Evolutionary conservation across 768 basidiomycete genomes (phyloP).

Genomic region (Amanita subjunquillea): DNA sequence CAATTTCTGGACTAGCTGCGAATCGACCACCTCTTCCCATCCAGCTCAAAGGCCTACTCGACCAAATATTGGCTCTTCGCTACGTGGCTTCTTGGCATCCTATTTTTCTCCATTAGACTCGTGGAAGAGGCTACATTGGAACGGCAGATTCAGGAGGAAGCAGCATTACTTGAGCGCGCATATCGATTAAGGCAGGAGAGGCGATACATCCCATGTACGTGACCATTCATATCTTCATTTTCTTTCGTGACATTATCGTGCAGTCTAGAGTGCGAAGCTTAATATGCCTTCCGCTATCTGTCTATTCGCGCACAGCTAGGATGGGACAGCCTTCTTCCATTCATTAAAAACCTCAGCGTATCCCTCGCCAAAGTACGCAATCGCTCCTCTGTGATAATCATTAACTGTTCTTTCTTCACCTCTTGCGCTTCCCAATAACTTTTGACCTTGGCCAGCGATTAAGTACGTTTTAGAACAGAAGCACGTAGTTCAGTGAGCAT

Average conservation of each 20-base stretch:
- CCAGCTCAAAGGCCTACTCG: slow-evolving; percentile 56
- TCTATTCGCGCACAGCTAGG: too few relatives aligned
- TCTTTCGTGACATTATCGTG: too few relatives aligned
- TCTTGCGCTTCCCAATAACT: slow-evolving; percentile 68
- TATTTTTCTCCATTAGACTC: slow-evolving; percentile 46
- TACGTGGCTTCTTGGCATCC: slow-evolving; percentile 49
- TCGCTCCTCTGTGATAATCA: slow-evolving; percentile 56
- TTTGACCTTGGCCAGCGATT: slow-evolving; percentile 43
- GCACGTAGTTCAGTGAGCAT: slow-evolving; percentile 11
- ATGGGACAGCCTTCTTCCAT: slow-evolving; percentile 91
- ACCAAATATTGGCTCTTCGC: slow-evolving; percentile 36
- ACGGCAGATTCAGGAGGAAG: slow-evolving; percentile 25
- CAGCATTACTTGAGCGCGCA: slow-evolving; percentile 10
- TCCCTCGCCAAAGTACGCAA: slow-evolving; percentile 59
- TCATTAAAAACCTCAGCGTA: slow-evolving; percentile 60
- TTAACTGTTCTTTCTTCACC: slow-evolving; percentile 49
- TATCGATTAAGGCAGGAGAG: slow-evolving; percentile 24
- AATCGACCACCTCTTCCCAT: slow-evolving; percentile 56
- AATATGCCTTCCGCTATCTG: too few relatives aligned
- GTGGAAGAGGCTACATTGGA: slow-evolving; percentile 21
- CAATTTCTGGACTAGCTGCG: slow-evolving; percentile 23
- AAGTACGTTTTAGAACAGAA: slow-evolving; percentile 21
- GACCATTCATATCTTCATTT: too few relatives aligned
- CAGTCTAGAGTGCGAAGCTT: too few relatives aligned
- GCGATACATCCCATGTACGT: too few relatives aligned